Base-by-base conservation (phyloP, 495 filamentous ascomycete species). In the Elasticomyces elasticus region DNA sequence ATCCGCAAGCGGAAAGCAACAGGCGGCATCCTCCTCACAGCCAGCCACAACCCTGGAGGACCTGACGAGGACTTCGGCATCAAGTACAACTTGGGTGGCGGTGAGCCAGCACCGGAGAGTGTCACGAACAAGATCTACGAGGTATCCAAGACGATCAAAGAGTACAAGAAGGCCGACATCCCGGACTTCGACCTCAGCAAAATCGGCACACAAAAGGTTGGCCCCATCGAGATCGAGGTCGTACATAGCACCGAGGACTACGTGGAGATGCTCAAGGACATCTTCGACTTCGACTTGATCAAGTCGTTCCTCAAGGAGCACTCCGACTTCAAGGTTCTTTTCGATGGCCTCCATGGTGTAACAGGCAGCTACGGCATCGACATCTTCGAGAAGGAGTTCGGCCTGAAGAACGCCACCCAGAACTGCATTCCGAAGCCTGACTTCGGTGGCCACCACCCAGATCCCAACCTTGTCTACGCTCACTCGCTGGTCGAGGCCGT, bases 41-140 rank as follows among this genome's bases (percentile, higher is more conserved):
- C 92, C 61, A 94, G 87, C 68, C 92, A 98, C 75, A 98, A 98
- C 72, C 90, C 92, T 38, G 92, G 92, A 69, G 92, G 92, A 24
- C 94, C 94, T 45, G 81, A 79, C 55, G 81, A 88, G 68, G 92
- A 98, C 73, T 97, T 97, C 54, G 92, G 92, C 52, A 97, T 98
- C 82, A 98, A 98, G 74, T 98, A 98, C 78, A 98, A 98, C 76
- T 76, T 98, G 46, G 70, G 86, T 64, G 97, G 97, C 67, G 92
- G 92, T 55, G 92, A 89, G 26, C 92, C 92, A 22, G 92, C 92
- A 48, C 92, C 92, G 13, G 92, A 98, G 66, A 80, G 82, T 23
- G 86, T 98, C 54, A 98, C 92, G 55, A 94, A 98, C 79, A 94
- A 94, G 75, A 97, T 98, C 66, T 97, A 77, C 74, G 86, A 89